Percentiles rank a stretch among this genome's conserved stretches.
These are phyloP conservation scores for Meredithiella fracta DNA, from an alignment of 2,329 filamentous ascomycete genomes.

Conservation along the genomic window DNA sequence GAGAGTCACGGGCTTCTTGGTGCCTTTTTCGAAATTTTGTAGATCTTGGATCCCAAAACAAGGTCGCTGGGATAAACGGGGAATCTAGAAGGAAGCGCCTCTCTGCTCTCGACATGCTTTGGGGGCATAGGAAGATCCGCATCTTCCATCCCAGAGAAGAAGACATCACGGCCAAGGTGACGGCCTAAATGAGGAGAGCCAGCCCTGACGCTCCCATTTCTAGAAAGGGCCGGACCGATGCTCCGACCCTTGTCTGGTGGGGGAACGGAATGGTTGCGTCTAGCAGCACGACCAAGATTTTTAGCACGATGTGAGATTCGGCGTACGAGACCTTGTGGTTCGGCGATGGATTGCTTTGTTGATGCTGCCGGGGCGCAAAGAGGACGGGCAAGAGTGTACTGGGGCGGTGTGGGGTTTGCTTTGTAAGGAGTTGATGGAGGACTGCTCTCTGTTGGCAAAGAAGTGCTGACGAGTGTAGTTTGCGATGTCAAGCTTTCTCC, in stretches of 20 bases:
- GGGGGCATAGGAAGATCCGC: background rate
- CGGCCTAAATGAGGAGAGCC: constrained; percentile 42
- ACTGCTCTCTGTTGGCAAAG: background rate
- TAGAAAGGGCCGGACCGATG: constrained; percentile 73
- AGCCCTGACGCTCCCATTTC: constrained; percentile 79
- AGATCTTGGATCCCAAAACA: constrained; percentile 60
- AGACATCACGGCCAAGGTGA: constrained; percentile 24
- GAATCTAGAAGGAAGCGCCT: constrained; percentile 31
- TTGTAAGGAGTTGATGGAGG: background rate
- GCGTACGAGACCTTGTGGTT: constrained; percentile 50
- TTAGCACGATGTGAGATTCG: constrained; percentile 69
- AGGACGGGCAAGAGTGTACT: no score
- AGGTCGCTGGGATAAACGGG: constrained; percentile 56
- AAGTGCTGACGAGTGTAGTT: no score
- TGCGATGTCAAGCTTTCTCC: background rate
- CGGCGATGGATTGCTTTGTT: background rate
- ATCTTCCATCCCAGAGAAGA: constrained; percentile 23
- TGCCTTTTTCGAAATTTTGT: constrained; percentile 74
- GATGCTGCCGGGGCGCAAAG: background rate
- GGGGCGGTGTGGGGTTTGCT: background rate
- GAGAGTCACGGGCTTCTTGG: constrained; percentile 48
- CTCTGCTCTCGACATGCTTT: background rate
- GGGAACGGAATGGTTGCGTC: constrained; percentile 62
- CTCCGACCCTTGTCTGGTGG: constrained; percentile 29
- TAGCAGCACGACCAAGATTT: constrained; percentile 39